Evolutionary conservation across 2,329 filamentous ascomycete genomes (phyloP), one percentile per base, ranked within the genome.

Genomic region (Cadophora sp.): DNA sequence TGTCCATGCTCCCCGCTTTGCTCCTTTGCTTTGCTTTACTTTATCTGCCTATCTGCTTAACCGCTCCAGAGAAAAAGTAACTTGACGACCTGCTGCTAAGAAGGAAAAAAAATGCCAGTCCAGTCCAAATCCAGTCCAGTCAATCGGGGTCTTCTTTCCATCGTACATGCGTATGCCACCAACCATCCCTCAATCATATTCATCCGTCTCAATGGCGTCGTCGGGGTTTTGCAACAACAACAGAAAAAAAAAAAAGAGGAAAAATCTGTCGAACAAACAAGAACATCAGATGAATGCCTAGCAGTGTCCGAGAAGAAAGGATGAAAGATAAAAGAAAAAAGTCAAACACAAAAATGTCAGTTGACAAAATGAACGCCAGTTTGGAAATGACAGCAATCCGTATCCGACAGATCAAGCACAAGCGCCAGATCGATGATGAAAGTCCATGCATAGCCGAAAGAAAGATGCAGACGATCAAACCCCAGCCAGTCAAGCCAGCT

Each of bases 361-460:
- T 55, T 56, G 53, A 56, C n/a, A 39, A 22, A 11, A 39, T n/a
- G 66, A 66, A 73, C 73, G 72, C 73, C 73, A 67, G 64, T 70
- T 69, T 7, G 69, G 60, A 73, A 74, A 76, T 70, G 70, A 74
- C 69, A 71, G 72, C 58, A 72, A 39, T 20, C 33, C 33, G 33
- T 22, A 56, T 56, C 30, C 53, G 53, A 56, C 22, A 56, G 30
- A n/a, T n/a, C 27, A 30, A 3, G 6, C 53, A 33, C 13, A 33
- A 56, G 53, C 53, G 53, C 53, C n/a, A 56, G 13, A 39, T 36
- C 53, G n/a, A 39, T 39, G 33, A 36, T 36, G 53, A 56, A 56
- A 41, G 53, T 39, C 30, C 33, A 56, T 53, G 27, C 50, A 53
- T 33, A 22, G 2, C 36, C 41, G 41, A 13, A 5, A 3, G 27